Percentiles rank a stretch among this genome's conserved stretches.
phyloP scores from a whole-genome alignment of 75 land plant species.

The Picea glauca region DNA sequence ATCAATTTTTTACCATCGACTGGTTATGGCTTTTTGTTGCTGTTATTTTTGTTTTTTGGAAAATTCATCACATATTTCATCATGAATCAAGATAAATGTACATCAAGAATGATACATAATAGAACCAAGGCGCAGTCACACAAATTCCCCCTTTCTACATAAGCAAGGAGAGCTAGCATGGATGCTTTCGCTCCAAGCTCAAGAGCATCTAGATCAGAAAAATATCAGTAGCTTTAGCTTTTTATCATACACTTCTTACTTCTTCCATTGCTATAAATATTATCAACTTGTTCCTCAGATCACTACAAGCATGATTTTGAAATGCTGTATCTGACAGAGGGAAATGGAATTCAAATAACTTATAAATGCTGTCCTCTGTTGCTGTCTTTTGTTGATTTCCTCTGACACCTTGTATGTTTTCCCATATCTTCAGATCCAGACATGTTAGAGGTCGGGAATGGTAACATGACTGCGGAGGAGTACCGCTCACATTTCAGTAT shows the following conservation, averaged over 20 bases:
- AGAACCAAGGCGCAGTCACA: no score
- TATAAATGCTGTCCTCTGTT: no score
- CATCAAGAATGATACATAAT: no score
- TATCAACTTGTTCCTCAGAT: background rate
- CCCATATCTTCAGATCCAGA: slow-evolving; percentile 69
- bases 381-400: background rate
- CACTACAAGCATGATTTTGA: background rate
- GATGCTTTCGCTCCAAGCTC: no score
- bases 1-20: background rate
- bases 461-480: slow-evolving; percentile 82
- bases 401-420: background rate
- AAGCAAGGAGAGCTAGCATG: no score
- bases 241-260: no score
- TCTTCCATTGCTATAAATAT: no score
- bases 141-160: no score
- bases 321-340: background rate
- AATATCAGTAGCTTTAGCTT: no score
- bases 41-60: background rate
- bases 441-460: slow-evolving; percentile 97
- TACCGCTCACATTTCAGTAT: slow-evolving; percentile 87
- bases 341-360: background rate
- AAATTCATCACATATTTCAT: no score
- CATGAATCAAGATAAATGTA: no score
- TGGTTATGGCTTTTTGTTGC: background rate
- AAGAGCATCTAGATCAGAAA: no score